Evolutionary conservation across 2,329 filamentous ascomycete species (phyloP).

Genomic region (Aspergillus sclerotialis): DNA sequence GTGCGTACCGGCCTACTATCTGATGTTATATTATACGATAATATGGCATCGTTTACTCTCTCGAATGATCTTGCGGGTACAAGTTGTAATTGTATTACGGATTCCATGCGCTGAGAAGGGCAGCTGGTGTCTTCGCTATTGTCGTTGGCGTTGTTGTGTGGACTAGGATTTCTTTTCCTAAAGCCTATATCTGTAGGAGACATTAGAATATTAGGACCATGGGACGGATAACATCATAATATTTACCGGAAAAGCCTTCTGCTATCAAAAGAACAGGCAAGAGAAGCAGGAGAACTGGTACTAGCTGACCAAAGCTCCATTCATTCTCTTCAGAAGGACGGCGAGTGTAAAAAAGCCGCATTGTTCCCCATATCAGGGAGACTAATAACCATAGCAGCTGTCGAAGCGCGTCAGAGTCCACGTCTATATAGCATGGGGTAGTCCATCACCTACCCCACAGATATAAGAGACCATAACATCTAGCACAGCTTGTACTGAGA

Average conservation of each 20-base stretch:
- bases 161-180: no score
- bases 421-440: background rate
- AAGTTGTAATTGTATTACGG: no score
- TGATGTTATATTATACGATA: background rate
- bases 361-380: background rate
- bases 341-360: background rate
- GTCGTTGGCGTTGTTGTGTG: no score
- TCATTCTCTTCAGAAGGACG: background rate
- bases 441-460: background rate
- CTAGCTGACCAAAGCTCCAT: constrained; percentile 1
- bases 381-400: background rate
- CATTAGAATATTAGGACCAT: no score
- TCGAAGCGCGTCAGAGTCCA: background rate
- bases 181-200: no score
- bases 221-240: no score
- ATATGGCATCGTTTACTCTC: background rate
- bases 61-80: background rate
- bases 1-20: background rate
- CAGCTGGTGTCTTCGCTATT: background rate
- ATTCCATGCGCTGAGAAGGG: no score
- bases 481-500: background rate
- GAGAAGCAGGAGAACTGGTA: background rate
- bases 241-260: constrained; percentile 1
- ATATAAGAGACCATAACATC: background rate
- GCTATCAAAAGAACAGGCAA: background rate